Conservation (phyloP, 192 early-diverging fungal species). For the Gryganskiella cystojenkinii region DNA sequence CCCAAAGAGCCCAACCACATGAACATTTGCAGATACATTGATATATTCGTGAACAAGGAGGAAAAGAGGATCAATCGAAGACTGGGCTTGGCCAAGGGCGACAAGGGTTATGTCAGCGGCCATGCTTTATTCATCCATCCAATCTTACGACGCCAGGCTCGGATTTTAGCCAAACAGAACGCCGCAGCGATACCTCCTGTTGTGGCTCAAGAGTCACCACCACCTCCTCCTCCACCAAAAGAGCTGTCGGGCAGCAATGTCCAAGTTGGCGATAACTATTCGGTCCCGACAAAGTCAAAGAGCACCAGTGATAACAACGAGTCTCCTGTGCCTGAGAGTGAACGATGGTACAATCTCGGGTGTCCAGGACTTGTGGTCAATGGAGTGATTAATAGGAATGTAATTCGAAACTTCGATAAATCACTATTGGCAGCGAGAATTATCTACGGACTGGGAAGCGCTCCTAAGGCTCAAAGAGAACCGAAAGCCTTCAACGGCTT, state of each 20-base stretch:
- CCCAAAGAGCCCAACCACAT: neutral
- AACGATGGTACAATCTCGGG: slow-evolving; percentile 10
- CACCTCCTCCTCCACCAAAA: slow-evolving; percentile 15
- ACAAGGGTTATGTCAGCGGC: neutral
- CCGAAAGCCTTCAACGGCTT: slow-evolving; percentile 20
- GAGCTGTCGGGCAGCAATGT: slow-evolving; percentile 18
- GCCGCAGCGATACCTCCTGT: no score
- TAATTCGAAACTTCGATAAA: slow-evolving; percentile 6
- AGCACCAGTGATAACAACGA: neutral
- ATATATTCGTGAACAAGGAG: neutral
- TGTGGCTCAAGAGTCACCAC: slow-evolving; percentile 19
- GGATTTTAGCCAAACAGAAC: neutral
- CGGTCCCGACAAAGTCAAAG: neutral
- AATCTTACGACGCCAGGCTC: neutral
- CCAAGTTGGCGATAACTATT: slow-evolving; percentile 21
- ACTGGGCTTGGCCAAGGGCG: neutral
- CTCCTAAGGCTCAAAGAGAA: slow-evolving; percentile 21
- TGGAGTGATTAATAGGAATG: slow-evolving; percentile 14
- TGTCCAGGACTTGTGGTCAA: slow-evolving; percentile 15
- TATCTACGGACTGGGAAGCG: slow-evolving; percentile 8
- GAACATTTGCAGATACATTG: neutral
- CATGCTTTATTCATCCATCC: neutral
- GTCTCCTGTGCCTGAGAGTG: slow-evolving; percentile 18
- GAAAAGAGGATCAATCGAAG: neutral
- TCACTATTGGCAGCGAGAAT: slow-evolving; percentile 6